Evolutionary conservation across 108 stramenopile genomes (phyloP).

Genomic region (Cyclotella choctawhatcheeana): DNA sequence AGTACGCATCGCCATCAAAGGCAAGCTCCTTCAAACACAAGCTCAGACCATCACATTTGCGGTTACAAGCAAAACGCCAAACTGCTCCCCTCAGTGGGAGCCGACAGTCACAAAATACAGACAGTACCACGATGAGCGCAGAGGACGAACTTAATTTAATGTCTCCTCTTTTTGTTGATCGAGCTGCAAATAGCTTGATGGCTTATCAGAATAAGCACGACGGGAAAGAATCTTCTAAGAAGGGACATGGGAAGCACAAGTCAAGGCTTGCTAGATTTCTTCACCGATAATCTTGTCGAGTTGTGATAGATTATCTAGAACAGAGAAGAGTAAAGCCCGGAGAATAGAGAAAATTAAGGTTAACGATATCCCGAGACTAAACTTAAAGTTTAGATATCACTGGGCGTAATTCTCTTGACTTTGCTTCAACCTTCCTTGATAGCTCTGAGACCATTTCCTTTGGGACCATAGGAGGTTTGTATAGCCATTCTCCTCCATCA

Average conservation of each 20-base stretch:
- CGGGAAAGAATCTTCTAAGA: background rate
- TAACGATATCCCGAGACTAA: too few relatives aligned
- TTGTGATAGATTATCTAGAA: too few relatives aligned
- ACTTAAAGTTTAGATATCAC: slow-evolving; percentile 41
- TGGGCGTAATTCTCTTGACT: slow-evolving; percentile 59
- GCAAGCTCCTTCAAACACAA: slow-evolving; percentile 16
- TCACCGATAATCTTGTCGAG: slow-evolving; percentile 7
- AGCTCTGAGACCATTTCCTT: slow-evolving; percentile 79
- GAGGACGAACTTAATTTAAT: slow-evolving; percentile 3
- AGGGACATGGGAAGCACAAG: background rate
- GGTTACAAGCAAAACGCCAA: slow-evolving; percentile 1
- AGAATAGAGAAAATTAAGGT: too few relatives aligned
- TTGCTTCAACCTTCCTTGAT: slow-evolving; percentile 72
- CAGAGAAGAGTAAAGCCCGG: too few relatives aligned
- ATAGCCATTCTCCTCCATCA: slow-evolving; percentile 86
- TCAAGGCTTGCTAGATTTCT: slow-evolving; percentile 8
- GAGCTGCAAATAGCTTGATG: slow-evolving; percentile 13
- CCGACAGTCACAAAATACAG: slow-evolving; percentile 4
- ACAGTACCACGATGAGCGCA: background rate
- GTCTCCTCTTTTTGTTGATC: slow-evolving; percentile 6
- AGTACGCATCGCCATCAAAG: background rate
- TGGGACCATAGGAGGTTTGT: slow-evolving; percentile 77
- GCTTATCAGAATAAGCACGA: background rate
- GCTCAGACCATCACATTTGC: slow-evolving; percentile 11
- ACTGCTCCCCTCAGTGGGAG: slow-evolving; percentile 2